phyloP scores from a whole-genome alignment of 2,329 filamentous ascomycete species.

The Hymenoscyphus fraxineus region DNA sequence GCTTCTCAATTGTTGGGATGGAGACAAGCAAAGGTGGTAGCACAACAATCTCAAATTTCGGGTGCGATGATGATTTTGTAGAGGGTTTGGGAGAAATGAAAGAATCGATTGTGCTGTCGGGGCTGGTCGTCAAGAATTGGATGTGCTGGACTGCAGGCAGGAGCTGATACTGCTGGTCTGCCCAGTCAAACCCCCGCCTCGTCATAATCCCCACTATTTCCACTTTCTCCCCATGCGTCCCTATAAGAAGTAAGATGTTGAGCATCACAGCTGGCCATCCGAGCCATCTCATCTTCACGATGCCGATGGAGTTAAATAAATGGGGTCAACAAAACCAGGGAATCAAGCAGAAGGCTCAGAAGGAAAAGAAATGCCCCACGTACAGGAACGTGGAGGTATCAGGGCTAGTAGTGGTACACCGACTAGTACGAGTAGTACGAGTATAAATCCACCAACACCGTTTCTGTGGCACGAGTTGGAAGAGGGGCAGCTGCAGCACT shows the following conservation, averaged over 20 bases:
- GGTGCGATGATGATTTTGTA: not conserved
- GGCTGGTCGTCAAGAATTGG: not conserved
- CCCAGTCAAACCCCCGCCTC: not conserved
- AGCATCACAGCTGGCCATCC: not conserved
- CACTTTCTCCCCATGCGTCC: not conserved
- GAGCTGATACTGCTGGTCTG: not conserved
- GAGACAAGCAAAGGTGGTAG: not conserved
- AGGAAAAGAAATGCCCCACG: not conserved
- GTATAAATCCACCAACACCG: not conserved
- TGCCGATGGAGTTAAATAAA: not conserved
- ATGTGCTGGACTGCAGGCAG: not conserved
- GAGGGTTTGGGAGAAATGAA: not conserved
- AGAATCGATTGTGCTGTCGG: not conserved
- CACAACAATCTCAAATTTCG: not conserved
- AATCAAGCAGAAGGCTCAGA: no score
- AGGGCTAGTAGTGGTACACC: not conserved
- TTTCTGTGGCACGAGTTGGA: not conserved
- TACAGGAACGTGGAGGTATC: not conserved
- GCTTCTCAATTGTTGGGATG: not conserved
- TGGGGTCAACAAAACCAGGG: not conserved
- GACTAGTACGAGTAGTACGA: not conserved
- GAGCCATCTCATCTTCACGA: not conserved
- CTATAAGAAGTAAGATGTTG: not conserved
- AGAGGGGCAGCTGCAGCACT: not conserved
- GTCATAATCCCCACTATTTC: not conserved